Conservation (phyloP, 2,329 filamentous ascomycete genomes). For the Penicillium sumatraense region DNA sequence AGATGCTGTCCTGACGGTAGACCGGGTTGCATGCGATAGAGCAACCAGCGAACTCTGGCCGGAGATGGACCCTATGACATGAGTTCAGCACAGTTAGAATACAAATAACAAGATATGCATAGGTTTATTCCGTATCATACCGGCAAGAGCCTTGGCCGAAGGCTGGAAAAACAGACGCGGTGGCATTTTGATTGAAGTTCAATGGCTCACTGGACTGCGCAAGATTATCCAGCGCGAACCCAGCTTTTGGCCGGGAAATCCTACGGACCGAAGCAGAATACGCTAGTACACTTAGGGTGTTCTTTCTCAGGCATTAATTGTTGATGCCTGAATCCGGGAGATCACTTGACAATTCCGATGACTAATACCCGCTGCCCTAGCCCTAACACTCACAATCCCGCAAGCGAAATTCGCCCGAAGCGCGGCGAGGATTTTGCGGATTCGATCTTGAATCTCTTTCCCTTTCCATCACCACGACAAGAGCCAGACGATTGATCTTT, state of each 20-base stretch:
- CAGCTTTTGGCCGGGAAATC: constrained; percentile 36
- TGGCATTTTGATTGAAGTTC: constrained; percentile 59
- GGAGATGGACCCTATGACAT: constrained; percentile 32
- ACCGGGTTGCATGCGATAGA: constrained; percentile 55
- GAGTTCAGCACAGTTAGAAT: constrained; percentile 14
- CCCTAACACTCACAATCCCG: constrained; percentile 44
- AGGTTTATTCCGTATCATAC: constrained; percentile 51
- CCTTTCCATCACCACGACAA: constrained; percentile 46
- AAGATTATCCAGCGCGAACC: too few relatives aligned
- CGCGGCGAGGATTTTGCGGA: constrained; percentile 35
- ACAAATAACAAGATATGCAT: not conserved
- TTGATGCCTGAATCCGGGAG: constrained; percentile 4
- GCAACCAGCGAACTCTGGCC: constrained; percentile 51
- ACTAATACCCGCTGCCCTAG: constrained; percentile 31
- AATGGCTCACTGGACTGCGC: constrained; percentile 8
- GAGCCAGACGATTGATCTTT: constrained; percentile 52
- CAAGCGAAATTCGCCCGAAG: constrained; percentile 44
- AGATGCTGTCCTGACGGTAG: constrained; percentile 67
- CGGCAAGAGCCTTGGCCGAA: constrained; percentile 63
- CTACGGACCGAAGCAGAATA: constrained; percentile 24
- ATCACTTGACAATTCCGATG: not conserved
- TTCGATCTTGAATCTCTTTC: constrained; percentile 34
- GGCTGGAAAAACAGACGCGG: constrained; percentile 67
- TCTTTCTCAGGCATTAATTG: not conserved
- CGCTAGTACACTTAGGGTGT: constrained; percentile 30